Evolutionary conservation across 805 yeast species (phyloP).

Genomic region (Vanderwaltozyma verrucispora): DNA sequence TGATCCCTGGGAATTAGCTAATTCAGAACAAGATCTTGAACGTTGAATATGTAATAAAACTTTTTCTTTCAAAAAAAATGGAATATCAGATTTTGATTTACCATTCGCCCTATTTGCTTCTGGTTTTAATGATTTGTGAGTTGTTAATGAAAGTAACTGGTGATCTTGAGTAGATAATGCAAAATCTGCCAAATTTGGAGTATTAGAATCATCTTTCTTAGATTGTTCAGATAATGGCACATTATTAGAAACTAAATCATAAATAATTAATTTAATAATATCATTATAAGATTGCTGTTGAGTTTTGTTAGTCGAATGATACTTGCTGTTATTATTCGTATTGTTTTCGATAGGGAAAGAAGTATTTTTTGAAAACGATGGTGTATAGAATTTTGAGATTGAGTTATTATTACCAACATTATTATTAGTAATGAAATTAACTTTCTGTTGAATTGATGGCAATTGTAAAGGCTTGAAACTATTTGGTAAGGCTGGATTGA

Average conservation of each 20-base stretch:
- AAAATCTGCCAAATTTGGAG: slow-evolving; percentile 16
- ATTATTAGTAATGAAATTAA: not conserved
- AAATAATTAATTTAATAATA: slow-evolving; percentile 16
- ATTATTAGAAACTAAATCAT: slow-evolving; percentile 17
- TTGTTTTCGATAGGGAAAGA: no score
- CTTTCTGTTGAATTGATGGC: slow-evolving; percentile 3
- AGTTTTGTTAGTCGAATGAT: not conserved
- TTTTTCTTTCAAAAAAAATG: slow-evolving; percentile 27
- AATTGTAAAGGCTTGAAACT: slow-evolving; percentile 2
- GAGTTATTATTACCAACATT: not conserved
- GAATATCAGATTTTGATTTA: slow-evolving; percentile 5
- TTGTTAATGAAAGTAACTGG: slow-evolving; percentile 15
- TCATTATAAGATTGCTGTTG: slow-evolving; percentile 11
- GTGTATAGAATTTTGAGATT: not conserved
- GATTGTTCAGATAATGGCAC: slow-evolving; percentile 18
- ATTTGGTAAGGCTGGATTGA: not conserved
- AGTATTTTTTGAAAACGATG: not conserved
- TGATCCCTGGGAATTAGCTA: slow-evolving; percentile 21
- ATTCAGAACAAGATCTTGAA: slow-evolving; percentile 51
- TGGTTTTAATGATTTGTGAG: slow-evolving; percentile 7
- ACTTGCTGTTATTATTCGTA: not conserved
- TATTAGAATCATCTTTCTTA: slow-evolving; percentile 5
- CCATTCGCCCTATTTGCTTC: not conserved
- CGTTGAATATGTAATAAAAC: slow-evolving; percentile 42
- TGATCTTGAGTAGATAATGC: slow-evolving; percentile 17